A percentile compares a stretch with the other conserved stretches of the same genome.
Evolutionary conservation across 2,329 filamentous ascomycete genomes (phyloP).

Genomic region (Colletotrichum sp.): DNA sequence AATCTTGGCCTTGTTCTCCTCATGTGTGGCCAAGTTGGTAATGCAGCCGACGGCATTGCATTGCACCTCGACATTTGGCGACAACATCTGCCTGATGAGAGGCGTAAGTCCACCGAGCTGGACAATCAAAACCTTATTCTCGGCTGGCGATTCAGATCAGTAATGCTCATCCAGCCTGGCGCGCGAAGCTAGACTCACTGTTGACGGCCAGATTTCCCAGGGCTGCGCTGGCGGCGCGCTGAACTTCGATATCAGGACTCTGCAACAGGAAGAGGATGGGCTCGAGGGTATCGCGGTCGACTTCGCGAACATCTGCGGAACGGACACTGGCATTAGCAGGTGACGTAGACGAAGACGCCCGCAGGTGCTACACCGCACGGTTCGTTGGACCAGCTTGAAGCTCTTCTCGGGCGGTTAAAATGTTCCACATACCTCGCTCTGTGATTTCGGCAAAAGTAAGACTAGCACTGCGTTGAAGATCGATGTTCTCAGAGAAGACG

Average conservation of each 20-base stretch:
- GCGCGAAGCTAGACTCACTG: slow-evolving; percentile 62
- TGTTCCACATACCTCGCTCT: slow-evolving; percentile 76
- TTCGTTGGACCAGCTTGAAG: background rate
- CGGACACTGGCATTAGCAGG: background rate
- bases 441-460: slow-evolving; percentile 99
- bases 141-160: slow-evolving; percentile 60
- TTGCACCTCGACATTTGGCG: slow-evolving; percentile 95
- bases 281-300: slow-evolving; percentile 92
- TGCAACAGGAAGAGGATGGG: slow-evolving; percentile 95
- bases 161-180: background rate
- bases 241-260: slow-evolving; percentile 95
- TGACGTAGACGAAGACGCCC: background rate
- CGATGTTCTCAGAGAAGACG: slow-evolving; percentile 98
- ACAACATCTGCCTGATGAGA: slow-evolving; percentile 98
- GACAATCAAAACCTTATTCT: slow-evolving; percentile 98
- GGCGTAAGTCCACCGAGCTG: slow-evolving; percentile 87
- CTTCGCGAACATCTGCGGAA: slow-evolving; percentile 86
- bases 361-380: background rate
- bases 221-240: slow-evolving; percentile 93
- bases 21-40: slow-evolving; percentile 96
- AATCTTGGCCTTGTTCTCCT: slow-evolving; percentile 99
- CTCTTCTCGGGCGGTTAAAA: background rate
- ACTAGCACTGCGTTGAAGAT: slow-evolving; percentile 95
- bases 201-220: slow-evolving; percentile 97
- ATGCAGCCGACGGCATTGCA: slow-evolving; percentile 99